Percentiles rank a stretch among this genome's conserved stretches.
Conservation (phyloP, 2,329 filamentous ascomycete species). For the Xenoacremonium recifei region DNA sequence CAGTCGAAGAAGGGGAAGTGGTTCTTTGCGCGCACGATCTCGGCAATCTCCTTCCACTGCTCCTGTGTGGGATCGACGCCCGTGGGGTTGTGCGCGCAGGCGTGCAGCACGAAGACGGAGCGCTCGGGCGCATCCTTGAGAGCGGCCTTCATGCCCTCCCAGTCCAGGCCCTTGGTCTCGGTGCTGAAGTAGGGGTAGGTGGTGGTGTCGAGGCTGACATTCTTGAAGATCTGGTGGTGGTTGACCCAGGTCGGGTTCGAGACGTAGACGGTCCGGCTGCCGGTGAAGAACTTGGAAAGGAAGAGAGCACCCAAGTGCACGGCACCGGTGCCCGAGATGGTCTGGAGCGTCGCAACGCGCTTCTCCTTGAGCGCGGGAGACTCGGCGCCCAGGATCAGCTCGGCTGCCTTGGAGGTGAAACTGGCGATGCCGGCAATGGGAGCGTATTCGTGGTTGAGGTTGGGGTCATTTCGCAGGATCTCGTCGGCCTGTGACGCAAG, state of each 20-base stretch:
- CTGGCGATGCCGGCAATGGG: slow-evolving; percentile 86
- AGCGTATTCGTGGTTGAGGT: slow-evolving; percentile 96
- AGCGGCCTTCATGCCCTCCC: slow-evolving; percentile 78
- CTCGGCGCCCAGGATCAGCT: slow-evolving; percentile 78
- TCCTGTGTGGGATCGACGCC: slow-evolving; percentile 91
- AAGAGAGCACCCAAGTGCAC: slow-evolving; percentile 92
- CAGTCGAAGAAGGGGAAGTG: slow-evolving; percentile 99
- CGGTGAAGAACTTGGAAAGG: slow-evolving; percentile 85
- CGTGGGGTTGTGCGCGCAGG: slow-evolving; percentile 97
- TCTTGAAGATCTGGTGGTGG: slow-evolving; percentile 97
- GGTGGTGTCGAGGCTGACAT: slow-evolving; percentile 75
- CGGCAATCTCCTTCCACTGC: slow-evolving; percentile 90
- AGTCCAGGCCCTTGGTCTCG: slow-evolving; percentile 86
- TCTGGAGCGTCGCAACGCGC: slow-evolving; percentile 79
- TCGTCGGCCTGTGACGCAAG: slow-evolving; percentile 72
- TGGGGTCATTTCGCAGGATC: slow-evolving; percentile 81
- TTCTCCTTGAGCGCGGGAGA: slow-evolving; percentile 83
- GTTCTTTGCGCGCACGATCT: slow-evolving; percentile 70
- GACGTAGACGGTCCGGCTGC: slow-evolving; percentile 77
- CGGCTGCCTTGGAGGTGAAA: slow-evolving; percentile 87
- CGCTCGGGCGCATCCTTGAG: slow-evolving; percentile 70
- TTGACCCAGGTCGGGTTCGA: slow-evolving; percentile 98
- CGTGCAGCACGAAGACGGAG: slow-evolving; percentile 88
- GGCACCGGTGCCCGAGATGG: slow-evolving; percentile 95
- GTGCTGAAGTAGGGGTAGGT: slow-evolving; percentile 94